Evolutionary conservation across 495 filamentous ascomycete genomes (phyloP).

Genomic region (Trichoderma orchidacearum): DNA sequence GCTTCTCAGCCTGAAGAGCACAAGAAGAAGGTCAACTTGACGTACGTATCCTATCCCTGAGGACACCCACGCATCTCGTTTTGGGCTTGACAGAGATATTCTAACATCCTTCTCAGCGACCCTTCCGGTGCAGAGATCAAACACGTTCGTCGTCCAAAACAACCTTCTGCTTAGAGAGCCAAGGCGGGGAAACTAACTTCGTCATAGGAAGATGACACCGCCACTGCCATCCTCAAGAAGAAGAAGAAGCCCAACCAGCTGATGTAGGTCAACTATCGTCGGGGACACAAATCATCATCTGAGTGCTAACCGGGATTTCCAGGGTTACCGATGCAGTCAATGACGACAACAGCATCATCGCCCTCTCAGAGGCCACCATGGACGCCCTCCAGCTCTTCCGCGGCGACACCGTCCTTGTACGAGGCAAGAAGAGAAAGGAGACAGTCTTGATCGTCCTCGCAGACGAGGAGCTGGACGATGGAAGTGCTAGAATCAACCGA

Average conservation of each 20-base stretch:
- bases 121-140: conserved; percentile 78
- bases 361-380: conserved; percentile 98
- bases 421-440: conserved; percentile 99
- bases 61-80: not conserved
- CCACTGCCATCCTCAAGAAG: conserved; percentile 98
- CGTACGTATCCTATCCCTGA: conserved; percentile 40
- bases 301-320: conserved; percentile 24
- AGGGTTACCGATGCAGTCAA: conserved; percentile 96
- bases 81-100: too few species aligned
- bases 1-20: conserved; percentile 49
- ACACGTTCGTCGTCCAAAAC: conserved; percentile 60
- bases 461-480: conserved; percentile 96
- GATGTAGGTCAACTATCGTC: conserved; percentile 48
- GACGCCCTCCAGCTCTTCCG: conserved; percentile 95
- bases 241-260: conserved; percentile 99
- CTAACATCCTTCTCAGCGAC: too few species aligned
- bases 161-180: conserved; percentile 10
- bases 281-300: not conserved
- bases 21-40: conserved; percentile 86
- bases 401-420: conserved; percentile 92
- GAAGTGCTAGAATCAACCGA: conserved; percentile 90
- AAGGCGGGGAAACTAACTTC: conserved; percentile 13
- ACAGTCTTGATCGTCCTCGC: conserved; percentile 94
- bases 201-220: conserved; percentile 68
- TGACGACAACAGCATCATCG: conserved; percentile 99